Evolutionary conservation across 768 basidiomycete genomes (phyloP).

Genomic region (Termitomyces sp.): DNA sequence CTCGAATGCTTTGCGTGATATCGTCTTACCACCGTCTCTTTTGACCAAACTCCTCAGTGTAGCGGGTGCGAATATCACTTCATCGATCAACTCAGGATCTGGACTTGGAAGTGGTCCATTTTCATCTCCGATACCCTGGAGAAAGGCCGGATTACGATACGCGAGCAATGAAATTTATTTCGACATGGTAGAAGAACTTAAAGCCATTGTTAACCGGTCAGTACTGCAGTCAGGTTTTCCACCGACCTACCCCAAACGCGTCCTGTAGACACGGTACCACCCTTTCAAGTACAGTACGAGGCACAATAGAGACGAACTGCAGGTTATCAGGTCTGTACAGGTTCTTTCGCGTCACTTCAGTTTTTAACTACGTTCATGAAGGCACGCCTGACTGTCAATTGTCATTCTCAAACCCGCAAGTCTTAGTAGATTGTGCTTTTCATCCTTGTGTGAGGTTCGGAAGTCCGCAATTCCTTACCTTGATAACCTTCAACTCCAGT

Average conservation of each 20-base stretch:
- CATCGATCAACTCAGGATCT: slow-evolving; percentile 40
- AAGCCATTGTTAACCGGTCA: slow-evolving; percentile 74
- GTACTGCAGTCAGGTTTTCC: slow-evolving; percentile 9
- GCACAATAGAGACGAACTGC: slow-evolving; percentile 72
- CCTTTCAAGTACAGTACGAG: slow-evolving; percentile 63
- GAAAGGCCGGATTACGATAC: slow-evolving; percentile 77
- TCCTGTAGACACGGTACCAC: slow-evolving; percentile 57
- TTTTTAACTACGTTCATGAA: slow-evolving; percentile 16
- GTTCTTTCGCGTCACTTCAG: neutral
- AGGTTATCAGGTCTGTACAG: slow-evolving; percentile 59
- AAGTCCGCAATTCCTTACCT: neutral
- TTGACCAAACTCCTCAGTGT: slow-evolving; percentile 63
- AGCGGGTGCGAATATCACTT: slow-evolving; percentile 44
- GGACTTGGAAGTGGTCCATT: slow-evolving; percentile 51
- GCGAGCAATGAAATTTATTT: slow-evolving; percentile 91
- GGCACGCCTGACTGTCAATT: slow-evolving; percentile 88
- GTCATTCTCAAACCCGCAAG: slow-evolving; percentile 68
- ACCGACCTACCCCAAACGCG: neutral
- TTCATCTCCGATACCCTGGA: slow-evolving; percentile 91
- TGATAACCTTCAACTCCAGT: slow-evolving; percentile 1
- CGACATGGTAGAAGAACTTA: slow-evolving; percentile 80
- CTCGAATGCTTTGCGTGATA: slow-evolving; percentile 84
- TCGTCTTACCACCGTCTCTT: slow-evolving; percentile 88
- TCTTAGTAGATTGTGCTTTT: slow-evolving; percentile 76
- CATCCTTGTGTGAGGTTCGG: slow-evolving; percentile 86